Conservation (phyloP, 805 yeast species). For the Metschnikowia vanudenii region DNA sequence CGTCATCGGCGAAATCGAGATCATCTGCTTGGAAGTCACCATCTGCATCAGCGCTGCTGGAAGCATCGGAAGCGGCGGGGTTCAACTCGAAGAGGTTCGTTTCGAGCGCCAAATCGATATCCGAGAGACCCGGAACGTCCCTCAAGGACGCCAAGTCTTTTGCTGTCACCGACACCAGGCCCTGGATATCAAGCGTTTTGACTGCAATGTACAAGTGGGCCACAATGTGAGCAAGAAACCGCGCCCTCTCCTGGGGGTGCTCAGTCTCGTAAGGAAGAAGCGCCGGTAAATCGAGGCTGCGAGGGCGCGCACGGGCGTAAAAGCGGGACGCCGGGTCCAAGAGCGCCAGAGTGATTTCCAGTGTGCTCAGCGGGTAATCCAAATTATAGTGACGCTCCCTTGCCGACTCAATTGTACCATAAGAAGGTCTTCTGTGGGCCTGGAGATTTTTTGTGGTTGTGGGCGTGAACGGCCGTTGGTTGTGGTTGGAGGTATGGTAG, state of each 20-base stretch:
- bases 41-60: constrained; percentile 14
- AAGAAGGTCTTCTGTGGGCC: constrained; percentile 30
- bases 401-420: constrained; percentile 27
- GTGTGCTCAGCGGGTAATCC: constrained; percentile 49
- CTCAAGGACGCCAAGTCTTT: constrained; percentile 56
- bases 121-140: constrained; percentile 31
- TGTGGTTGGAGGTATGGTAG: no score
- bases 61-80: constrained; percentile 15
- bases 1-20: constrained; percentile 24
- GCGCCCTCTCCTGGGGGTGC: constrained; percentile 62
- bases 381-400: constrained; percentile 44
- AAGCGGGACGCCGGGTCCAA: constrained; percentile 39
- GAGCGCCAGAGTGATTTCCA: constrained; percentile 26
- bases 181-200: constrained; percentile 69
- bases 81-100: constrained; percentile 48
- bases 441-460: constrained; percentile 15
- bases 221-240: constrained; percentile 75
- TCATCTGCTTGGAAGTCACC: constrained; percentile 30
- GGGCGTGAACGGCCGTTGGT: constrained; percentile 26
- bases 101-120: constrained; percentile 49
- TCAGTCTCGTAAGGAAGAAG: constrained; percentile 77
- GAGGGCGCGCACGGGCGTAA: constrained; percentile 36
- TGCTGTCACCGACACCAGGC: constrained; percentile 63
- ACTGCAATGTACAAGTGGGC: constrained; percentile 77
- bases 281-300: constrained; percentile 42